phyloP scores from a whole-genome alignment of 2,329 filamentous ascomycete species.

The Aphanocladium album region DNA sequence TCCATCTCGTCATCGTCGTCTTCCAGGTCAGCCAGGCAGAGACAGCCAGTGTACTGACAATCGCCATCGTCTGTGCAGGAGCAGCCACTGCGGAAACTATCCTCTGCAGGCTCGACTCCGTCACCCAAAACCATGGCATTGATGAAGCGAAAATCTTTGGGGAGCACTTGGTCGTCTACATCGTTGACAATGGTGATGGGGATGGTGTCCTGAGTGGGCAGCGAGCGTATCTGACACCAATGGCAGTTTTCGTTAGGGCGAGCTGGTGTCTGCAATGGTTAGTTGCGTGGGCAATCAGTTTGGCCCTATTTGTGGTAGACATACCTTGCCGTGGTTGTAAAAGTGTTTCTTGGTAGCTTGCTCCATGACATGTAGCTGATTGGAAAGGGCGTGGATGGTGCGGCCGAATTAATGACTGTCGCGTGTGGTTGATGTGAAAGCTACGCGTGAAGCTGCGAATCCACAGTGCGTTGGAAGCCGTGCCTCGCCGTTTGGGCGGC shows the following conservation, averaged over 20 bases:
- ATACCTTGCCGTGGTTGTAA: slow-evolving; percentile 39
- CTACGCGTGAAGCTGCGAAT: too few relatives aligned
- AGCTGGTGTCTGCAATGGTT: not conserved
- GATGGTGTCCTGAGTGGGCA: slow-evolving; percentile 41
- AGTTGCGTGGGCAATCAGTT: too few relatives aligned
- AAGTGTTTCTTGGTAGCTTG: slow-evolving; percentile 43
- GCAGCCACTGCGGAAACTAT: slow-evolving; percentile 65
- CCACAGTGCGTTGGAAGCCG: too few relatives aligned
- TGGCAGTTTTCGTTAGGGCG: slow-evolving; percentile 45
- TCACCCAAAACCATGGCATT: slow-evolving; percentile 52
- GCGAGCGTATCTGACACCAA: slow-evolving; percentile 55
- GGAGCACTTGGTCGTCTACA: slow-evolving; percentile 50
- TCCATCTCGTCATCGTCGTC: slow-evolving; percentile 29
- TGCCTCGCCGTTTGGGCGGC: too few relatives aligned
- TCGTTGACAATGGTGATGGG: slow-evolving; percentile 63
- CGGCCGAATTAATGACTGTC: too few relatives aligned
- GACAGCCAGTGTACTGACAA: slow-evolving; percentile 64
- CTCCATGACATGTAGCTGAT: slow-evolving; percentile 34
- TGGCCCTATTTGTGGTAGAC: too few relatives aligned
- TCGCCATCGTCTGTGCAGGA: slow-evolving; percentile 55
- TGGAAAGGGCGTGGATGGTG: not conserved
- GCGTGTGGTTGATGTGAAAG: too few relatives aligned
- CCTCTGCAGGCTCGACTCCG: slow-evolving; percentile 55
- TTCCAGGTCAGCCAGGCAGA: slow-evolving; percentile 62
- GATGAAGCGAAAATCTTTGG: slow-evolving; percentile 65